Conservation (phyloP, 2,329 filamentous ascomycete species). For the Ilyonectria mors-panacis region DNA sequence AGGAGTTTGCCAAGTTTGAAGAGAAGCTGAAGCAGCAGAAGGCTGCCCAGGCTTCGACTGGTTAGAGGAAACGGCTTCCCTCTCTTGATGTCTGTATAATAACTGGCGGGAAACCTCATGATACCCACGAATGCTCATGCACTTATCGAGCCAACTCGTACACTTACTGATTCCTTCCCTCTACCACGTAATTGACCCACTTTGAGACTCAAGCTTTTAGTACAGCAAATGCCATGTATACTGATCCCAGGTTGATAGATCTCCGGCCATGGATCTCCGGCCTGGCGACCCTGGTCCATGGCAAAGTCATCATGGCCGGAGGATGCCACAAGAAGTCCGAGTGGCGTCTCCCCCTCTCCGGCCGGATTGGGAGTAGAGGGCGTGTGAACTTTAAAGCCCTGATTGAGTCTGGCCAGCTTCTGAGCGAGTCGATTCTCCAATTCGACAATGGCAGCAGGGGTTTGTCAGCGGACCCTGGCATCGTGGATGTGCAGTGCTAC, state of each 20-base stretch:
- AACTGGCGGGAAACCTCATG: constrained; percentile 44
- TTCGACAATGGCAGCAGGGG: constrained; percentile 27
- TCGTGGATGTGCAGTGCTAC: constrained; percentile 14
- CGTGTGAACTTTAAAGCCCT: constrained; percentile 16
- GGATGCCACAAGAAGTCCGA: not conserved
- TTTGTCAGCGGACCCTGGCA: constrained; percentile 19
- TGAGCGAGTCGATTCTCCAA: constrained; percentile 15
- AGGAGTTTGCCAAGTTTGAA: constrained; percentile 95
- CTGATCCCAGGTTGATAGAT: not conserved
- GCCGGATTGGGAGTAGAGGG: constrained; percentile 12
- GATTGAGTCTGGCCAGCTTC: constrained; percentile 14
- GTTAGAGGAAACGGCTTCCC: constrained; percentile 13
- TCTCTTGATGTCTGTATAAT: constrained; percentile 39
- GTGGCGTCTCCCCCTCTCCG: not conserved
- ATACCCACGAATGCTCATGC: constrained; percentile 45
- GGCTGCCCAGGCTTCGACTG: constrained; percentile 46
- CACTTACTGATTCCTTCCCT: constrained; percentile 1
- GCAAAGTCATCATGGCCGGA: not conserved
- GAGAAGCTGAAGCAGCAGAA: constrained; percentile 79
- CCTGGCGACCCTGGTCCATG: not conserved
- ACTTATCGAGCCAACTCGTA: constrained; percentile 19
- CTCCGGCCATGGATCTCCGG: not conserved
- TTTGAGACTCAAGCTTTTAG: not conserved
- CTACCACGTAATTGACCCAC: not conserved
- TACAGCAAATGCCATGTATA: not conserved